Base-by-base conservation (phyloP, 1,284 basidiomycete genomes). In the Boletus smithii region DNA sequence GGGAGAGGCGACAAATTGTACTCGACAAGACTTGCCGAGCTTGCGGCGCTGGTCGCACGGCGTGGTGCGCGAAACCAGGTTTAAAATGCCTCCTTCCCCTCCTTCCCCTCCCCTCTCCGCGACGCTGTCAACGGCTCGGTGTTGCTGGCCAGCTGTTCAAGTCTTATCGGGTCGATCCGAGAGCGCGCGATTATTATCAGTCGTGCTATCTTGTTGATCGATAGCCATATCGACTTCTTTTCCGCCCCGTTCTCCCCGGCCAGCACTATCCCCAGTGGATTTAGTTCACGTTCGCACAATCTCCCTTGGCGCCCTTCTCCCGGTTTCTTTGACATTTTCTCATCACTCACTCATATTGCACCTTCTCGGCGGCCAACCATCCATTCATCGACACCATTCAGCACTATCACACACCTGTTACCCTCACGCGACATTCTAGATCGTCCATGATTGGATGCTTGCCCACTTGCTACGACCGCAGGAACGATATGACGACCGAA, bases 71-170 rank as follows among this genome's bases (percentile, higher is more conserved):
- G 45, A 50, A 52, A 49, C 42, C 50, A 44, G 38, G 16, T 41
- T 50, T 50, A 49, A 43, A 45, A 37, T 22, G 11, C 49, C 23
- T 13, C 22, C 40, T 35, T 42, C 29, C 8, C 39, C 24, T 33
- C 14, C 14, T 14, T 16, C 13, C 2, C 17, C 14, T 27, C n/a
- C 30, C 38, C 46, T 44, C 48, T 58, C 53, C 50, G 48, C 61
- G 51, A 50, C 49, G 58, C 59, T 60, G 62, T 67, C 65, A 66
- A 63, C 63, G 59, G 70, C 73, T 76, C 55, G 76, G 77, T n/a
- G 72, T 68, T 63, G 67, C 67, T 64, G 71, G 67, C 65, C 67
- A 66, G 66, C 60, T 58, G 39, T 42, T 57, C 58, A 59, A 54
- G 52, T 61, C 53, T 46, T 51, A 54, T 50, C 50, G 46, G 44